Evolutionary conservation across 2,329 filamentous ascomycete species (phyloP).

Genomic region (Aureobasidium namibiae): DNA sequence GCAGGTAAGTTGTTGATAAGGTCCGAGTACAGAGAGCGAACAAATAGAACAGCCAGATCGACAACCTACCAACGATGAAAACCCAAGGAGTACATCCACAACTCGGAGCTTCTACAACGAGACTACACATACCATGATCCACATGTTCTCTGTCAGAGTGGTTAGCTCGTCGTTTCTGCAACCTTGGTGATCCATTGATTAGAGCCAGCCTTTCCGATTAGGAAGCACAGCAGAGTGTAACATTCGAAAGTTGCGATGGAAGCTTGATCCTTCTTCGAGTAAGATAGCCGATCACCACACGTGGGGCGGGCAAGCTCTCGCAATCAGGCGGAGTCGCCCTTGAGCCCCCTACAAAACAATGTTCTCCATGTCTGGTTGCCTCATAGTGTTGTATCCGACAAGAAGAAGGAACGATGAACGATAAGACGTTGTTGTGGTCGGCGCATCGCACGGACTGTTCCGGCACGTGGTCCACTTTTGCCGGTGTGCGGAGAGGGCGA

Average conservation of each 20-base stretch:
- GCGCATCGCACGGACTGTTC: neutral
- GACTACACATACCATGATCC: neutral
- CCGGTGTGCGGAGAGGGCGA: neutral
- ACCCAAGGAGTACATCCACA: neutral
- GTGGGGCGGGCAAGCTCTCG: neutral
- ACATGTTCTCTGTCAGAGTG: neutral
- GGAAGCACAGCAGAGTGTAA: neutral
- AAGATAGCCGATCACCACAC: neutral
- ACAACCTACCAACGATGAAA: neutral
- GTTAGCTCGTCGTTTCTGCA: neutral
- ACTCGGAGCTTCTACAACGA: neutral
- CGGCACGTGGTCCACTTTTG: neutral
- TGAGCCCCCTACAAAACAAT: neutral
- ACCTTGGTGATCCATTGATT: neutral
- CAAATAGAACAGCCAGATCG: neutral
- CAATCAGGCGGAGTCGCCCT: neutral
- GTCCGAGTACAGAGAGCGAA: too few species aligned
- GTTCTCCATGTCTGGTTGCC: neutral
- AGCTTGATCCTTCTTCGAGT: neutral
- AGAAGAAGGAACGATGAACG: neutral
- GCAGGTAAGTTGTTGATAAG: neutral
- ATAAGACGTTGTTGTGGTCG: neutral
- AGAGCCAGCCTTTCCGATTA: neutral
- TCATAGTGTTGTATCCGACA: neutral
- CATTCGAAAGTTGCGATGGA: neutral